Conservation (phyloP, 352 stramenopile species). For the Phytophthora sp. region DNA sequence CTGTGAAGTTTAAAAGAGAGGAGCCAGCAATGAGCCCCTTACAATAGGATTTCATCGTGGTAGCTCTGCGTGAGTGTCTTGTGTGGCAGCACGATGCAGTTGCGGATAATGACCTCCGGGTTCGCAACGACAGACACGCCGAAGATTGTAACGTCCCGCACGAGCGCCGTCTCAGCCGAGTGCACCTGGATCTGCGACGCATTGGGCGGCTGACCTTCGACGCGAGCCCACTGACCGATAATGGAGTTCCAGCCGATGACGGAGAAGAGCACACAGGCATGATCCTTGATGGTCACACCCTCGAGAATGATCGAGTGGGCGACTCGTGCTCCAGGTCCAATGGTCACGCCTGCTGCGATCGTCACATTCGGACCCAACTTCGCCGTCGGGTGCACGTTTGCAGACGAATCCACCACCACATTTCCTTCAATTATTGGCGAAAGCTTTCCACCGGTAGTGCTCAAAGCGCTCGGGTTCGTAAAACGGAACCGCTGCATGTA, state of each 20-base stretch:
- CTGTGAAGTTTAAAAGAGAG: slow-evolving; percentile 16
- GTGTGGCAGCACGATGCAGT: slow-evolving; percentile 89
- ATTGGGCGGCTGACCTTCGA: slow-evolving; percentile 86
- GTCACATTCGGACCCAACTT: slow-evolving; percentile 90
- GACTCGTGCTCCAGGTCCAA: slow-evolving; percentile 79
- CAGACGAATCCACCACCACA: slow-evolving; percentile 80
- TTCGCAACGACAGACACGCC: slow-evolving; percentile 88
- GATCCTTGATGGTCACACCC: slow-evolving; percentile 88
- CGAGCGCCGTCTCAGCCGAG: slow-evolving; percentile 73
- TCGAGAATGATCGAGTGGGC: slow-evolving; percentile 91
- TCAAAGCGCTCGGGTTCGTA: slow-evolving; percentile 85
- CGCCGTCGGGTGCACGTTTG: slow-evolving; percentile 82
- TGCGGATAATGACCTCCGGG: slow-evolving; percentile 89
- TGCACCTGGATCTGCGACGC: slow-evolving; percentile 73
- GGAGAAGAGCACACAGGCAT: slow-evolving; percentile 86
- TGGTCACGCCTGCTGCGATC: slow-evolving; percentile 84
- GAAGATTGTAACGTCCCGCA: slow-evolving; percentile 91
- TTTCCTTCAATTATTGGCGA: slow-evolving; percentile 89
- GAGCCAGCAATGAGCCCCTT: slow-evolving; percentile 33
- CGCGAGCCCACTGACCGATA: slow-evolving; percentile 84
- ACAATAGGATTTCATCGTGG: slow-evolving; percentile 91
- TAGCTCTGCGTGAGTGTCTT: slow-evolving; percentile 90
- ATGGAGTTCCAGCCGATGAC: slow-evolving; percentile 92
- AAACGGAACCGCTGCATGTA: slow-evolving; percentile 93
- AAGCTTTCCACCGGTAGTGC: slow-evolving; percentile 79